Conservation (phyloP, 352 stramenopile genomes). For the Thraustochytrium striatum region DNA sequence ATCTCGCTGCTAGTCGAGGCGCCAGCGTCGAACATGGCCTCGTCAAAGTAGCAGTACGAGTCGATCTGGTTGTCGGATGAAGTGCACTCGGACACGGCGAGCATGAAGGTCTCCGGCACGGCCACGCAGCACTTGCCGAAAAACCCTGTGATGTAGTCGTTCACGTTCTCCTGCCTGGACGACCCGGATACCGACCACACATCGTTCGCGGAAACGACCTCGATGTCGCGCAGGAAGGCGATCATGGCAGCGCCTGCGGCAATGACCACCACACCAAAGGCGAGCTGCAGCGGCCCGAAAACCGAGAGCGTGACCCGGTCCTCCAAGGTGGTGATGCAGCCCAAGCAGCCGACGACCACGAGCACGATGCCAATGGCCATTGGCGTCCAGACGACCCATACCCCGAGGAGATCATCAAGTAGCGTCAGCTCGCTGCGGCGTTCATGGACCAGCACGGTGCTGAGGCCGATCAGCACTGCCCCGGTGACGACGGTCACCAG, state of each 20-base stretch:
- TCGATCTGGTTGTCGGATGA: neutral
- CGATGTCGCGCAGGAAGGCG: constrained; percentile 1
- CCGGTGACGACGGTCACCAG: too few relatives aligned
- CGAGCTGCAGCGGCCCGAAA: constrained; percentile 4
- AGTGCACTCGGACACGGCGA: neutral
- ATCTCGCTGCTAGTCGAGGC: too few relatives aligned
- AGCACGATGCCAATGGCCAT: too few relatives aligned
- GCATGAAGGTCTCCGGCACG: too few relatives aligned
- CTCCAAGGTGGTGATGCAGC: constrained; percentile 27
- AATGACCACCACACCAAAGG: constrained; percentile 31
- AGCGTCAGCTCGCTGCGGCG: too few relatives aligned
- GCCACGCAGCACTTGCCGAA: neutral
- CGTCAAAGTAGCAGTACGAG: constrained; percentile 43
- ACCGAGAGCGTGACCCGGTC: neutral
- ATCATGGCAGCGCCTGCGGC: constrained; percentile 26
- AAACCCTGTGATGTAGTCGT: constrained; percentile 31
- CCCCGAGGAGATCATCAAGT: too few relatives aligned
- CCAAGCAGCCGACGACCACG: too few relatives aligned
- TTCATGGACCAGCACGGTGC: too few relatives aligned
- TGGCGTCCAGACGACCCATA: too few relatives aligned
- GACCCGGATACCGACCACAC: neutral
- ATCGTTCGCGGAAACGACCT: neutral
- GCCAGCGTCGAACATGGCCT: neutral
- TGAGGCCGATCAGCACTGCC: too few relatives aligned
- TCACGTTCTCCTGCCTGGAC: constrained; percentile 16